phyloP scores from a whole-genome alignment of 164 flowering plant species.

The Macadamia tetraphylla region DNA sequence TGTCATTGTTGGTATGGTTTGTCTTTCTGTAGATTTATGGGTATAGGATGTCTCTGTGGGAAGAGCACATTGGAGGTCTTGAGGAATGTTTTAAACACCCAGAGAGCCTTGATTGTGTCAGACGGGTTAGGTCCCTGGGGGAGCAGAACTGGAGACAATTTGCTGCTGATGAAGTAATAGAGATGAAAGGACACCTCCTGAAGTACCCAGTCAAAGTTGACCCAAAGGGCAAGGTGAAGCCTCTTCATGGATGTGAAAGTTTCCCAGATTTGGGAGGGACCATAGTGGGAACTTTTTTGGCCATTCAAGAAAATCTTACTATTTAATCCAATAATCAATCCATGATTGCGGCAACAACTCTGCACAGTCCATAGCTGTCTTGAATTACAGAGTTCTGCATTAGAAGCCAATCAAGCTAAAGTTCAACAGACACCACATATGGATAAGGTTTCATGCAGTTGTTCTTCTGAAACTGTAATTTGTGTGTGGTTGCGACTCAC shows the following conservation, averaged over 20 bases:
- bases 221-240: conserved; percentile 67
- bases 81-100: conserved; percentile 71
- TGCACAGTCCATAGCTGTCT: too few species aligned
- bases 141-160: conserved; percentile 84
- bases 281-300: conserved; percentile 66
- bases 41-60: conserved; percentile 97
- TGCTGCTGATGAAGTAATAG: conserved; percentile 56
- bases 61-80: conserved; percentile 74
- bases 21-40: conserved; percentile 60
- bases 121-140: conserved; percentile 49
- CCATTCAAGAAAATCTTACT: conserved; percentile 87
- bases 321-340: conserved; percentile 29
- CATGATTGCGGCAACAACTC: neutral
- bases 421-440: too few species aligned
- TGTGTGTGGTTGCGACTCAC: too few species aligned
- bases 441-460: too few species aligned
- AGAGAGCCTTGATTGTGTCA: conserved; percentile 75
- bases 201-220: conserved; percentile 90
- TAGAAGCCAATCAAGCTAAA: too few species aligned
- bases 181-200: conserved; percentile 85
- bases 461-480: too few species aligned
- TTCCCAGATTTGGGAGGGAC: conserved; percentile 91
- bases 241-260: conserved; percentile 61
- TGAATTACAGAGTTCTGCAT: too few species aligned
- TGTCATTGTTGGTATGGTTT: neutral